Base-by-base conservation (phyloP, 2,329 filamentous ascomycete genomes). In the Leptographium procerum region DNA sequence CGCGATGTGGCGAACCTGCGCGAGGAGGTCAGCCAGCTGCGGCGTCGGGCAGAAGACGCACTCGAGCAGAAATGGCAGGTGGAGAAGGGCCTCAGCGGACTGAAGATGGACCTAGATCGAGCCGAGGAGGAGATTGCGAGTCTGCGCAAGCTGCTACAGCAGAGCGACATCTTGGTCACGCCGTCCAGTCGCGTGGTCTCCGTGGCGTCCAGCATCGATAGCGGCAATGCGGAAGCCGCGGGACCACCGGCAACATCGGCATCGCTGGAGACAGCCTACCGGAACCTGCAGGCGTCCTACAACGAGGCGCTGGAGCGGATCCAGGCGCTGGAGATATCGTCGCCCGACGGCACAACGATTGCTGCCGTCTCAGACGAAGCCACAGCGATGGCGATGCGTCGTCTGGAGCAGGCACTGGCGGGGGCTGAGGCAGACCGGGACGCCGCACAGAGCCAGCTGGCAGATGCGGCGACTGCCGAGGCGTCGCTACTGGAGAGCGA, bases 31-130 rank as follows among this genome's bases (percentile, higher is more conserved):
- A 89, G 88, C 56, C 81, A 87, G 19, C 79, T 99, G 59, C 85
- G 94, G 50, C 86, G 86, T 61, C 85, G 94, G 57, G 92, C 92
- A 33, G 92, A 99, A 66, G 92, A 97, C 63, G 92, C 92, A 19
- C 80, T 97, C 16, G 90, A 96, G 68, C 89, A 95, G 67, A 97
- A 97, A 72, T 97, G 89, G 86, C 54, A 71, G 66, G 28, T 68
- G 48, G 47, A 69, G 61, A 60, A 73, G 70, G 28, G 70, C 66
- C 57, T 71, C 59, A 33, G 67, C 65, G 58, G 70, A 62, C 66
- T 73, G 59, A 95, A 96, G 75, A 96, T 96, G 88, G 92, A 97
- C 68, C 82, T 99, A 48, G 94, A 97, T 71, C 88, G 91, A 62
- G 91, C 94, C 29, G 90, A 96, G 71, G 88, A 94, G 69, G 94